Conservation (phyloP, 2,329 filamentous ascomycete species). For the Sarocladiaceae sp. region DNA sequence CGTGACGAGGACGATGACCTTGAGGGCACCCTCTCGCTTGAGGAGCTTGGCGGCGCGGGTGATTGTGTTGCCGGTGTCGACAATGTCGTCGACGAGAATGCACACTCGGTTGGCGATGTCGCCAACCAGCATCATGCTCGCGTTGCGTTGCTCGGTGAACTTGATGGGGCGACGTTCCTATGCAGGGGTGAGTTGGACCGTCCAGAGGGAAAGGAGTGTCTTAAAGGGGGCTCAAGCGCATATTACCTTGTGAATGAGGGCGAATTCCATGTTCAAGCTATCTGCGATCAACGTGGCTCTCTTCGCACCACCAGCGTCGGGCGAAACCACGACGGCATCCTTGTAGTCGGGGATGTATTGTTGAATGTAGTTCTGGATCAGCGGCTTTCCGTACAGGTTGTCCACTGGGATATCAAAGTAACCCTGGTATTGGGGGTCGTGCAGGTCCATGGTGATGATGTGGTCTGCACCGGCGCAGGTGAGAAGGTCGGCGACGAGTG, state of each 20-base stretch:
- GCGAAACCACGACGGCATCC: conserved; percentile 87
- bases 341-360: conserved; percentile 78
- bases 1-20: conserved; percentile 86
- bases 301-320: conserved; percentile 94
- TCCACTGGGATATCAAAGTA: conserved; percentile 99
- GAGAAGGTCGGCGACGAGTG: conserved; percentile 85
- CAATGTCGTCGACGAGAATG: conserved; percentile 90
- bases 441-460: conserved; percentile 95
- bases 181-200: conserved; percentile 19
- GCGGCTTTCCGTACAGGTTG: conserved; percentile 82
- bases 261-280: conserved; percentile 87
- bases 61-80: conserved; percentile 93
- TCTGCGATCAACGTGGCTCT: conserved; percentile 93
- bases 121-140: conserved; percentile 92
- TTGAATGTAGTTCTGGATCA: conserved; percentile 66
- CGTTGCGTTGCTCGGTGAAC: conserved; percentile 83
- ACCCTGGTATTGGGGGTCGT: conserved; percentile 94
- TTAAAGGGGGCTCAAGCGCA: conserved; percentile 11
- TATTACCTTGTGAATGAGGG: conserved; percentile 86
- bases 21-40: conserved; percentile 89
- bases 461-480: conserved; percentile 96
- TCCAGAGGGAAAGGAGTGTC: conserved; percentile 9
- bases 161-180: conserved; percentile 85
- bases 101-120: conserved; percentile 74
- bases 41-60: conserved; percentile 93